phyloP scores from a whole-genome alignment of 495 filamentous ascomycete species.

The Schizothecium vesticola region DNA sequence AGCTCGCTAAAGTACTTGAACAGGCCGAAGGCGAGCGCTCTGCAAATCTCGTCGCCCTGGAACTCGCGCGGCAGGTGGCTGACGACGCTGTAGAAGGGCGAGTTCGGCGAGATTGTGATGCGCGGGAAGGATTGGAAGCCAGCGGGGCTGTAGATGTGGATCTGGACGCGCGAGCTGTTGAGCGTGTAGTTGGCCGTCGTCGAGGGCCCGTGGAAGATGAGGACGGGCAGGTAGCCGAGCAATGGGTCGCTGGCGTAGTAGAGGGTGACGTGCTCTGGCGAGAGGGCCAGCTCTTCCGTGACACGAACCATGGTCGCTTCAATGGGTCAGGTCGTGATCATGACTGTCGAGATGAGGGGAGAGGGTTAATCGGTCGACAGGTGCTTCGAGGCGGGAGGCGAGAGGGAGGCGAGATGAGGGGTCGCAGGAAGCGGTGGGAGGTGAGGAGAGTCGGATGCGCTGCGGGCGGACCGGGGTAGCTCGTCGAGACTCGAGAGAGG shows the following conservation, averaged over 20 bases:
- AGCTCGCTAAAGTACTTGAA: conserved; percentile 90
- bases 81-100: conserved; percentile 91
- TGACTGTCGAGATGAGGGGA: conserved; percentile 16
- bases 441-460: not conserved
- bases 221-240: conserved; percentile 64
- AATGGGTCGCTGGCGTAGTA: conserved; percentile 76
- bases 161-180: conserved; percentile 86
- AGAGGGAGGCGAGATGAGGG: not conserved
- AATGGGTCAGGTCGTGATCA: conserved; percentile 34
- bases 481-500: not conserved
- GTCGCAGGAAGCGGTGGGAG: not conserved
- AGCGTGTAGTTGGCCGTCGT: conserved; percentile 77
- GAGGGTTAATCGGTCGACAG: not conserved
- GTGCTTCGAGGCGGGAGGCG: not conserved
- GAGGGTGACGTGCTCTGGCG: conserved; percentile 69
- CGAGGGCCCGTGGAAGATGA: conserved; percentile 82
- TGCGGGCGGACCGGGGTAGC: not conserved
- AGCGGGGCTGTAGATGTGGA: conserved; percentile 82
- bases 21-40: conserved; percentile 84
- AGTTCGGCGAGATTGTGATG: conserved; percentile 85
- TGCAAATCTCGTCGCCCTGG: conserved; percentile 86
- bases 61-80: conserved; percentile 86
- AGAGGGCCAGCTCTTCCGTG: conserved; percentile 59
- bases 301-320: conserved; percentile 61
- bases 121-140: conserved; percentile 84